Evolutionary conservation across 495 filamentous ascomycete species (phyloP).

Genomic region (Podospora pseudopauciseta): DNA sequence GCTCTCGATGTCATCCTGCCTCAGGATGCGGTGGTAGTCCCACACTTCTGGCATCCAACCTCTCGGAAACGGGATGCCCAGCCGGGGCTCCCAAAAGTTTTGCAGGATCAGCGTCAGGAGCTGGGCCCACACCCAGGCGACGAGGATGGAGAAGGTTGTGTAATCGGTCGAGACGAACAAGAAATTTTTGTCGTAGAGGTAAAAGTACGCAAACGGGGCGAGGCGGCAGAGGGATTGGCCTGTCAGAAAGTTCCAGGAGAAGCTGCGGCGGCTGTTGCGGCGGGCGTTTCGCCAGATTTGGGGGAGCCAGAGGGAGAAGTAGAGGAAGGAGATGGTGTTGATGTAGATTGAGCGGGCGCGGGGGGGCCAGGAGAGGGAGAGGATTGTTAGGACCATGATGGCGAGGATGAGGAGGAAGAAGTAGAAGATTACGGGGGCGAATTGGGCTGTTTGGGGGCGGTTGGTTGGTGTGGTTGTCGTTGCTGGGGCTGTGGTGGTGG

Average conservation of each 20-base stretch:
- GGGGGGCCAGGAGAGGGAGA: conserved; percentile 71
- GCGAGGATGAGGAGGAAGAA: conserved; percentile 70
- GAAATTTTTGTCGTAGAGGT: conserved; percentile 67
- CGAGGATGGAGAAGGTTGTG: conserved; percentile 57
- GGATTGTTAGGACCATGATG: conserved; percentile 69
- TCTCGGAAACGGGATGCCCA: conserved; percentile 47
- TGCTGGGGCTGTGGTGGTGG: background rate
- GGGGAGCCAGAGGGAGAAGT: conserved; percentile 86
- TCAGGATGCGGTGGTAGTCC: conserved; percentile 89
- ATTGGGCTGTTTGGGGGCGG: conserved; percentile 35
- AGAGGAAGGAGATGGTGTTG: conserved; percentile 62
- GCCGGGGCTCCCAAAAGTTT: conserved; percentile 80
- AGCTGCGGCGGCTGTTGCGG: conserved; percentile 84
- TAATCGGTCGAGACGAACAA: conserved; percentile 71
- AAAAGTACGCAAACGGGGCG: conserved; percentile 78
- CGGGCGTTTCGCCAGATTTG: conserved; percentile 88
- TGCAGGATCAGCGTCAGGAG: conserved; percentile 72
- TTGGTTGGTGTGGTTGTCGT: conserved; percentile 4
- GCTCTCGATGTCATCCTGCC: conserved; percentile 77
- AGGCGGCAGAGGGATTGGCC: conserved; percentile 77
- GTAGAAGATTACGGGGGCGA: conserved; percentile 73
- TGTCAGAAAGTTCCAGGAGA: conserved; percentile 82
- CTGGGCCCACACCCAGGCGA: conserved; percentile 91
- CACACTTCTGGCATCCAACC: conserved; percentile 79
- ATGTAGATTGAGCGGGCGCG: conserved; percentile 66